Evolutionary conservation across 2,329 filamentous ascomycete species (phyloP).

Genomic region (Fusarium agapanthi): DNA sequence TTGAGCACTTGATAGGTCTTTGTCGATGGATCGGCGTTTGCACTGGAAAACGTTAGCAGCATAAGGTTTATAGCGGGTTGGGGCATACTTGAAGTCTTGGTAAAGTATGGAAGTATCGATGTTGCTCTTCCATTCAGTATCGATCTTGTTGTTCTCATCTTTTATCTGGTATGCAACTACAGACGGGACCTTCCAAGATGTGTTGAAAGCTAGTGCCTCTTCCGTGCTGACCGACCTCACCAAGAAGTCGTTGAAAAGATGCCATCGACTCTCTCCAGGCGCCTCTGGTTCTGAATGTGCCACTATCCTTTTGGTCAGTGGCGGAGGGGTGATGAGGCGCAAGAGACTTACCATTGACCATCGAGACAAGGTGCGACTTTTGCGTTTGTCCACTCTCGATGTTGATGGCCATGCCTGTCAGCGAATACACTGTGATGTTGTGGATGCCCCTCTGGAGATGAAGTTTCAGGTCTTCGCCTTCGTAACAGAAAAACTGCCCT

Average conservation of each 20-base stretch:
- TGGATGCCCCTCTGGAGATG: slow-evolving; percentile 82
- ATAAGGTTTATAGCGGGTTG: neutral
- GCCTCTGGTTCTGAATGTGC: slow-evolving; percentile 70
- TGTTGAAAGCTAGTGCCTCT: slow-evolving; percentile 89
- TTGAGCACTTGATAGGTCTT: slow-evolving; percentile 70
- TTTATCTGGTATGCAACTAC: slow-evolving; percentile 89
- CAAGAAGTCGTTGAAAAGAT: slow-evolving; percentile 96
- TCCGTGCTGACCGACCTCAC: slow-evolving; percentile 81
- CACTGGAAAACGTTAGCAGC: slow-evolving; percentile 45
- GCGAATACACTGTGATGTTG: slow-evolving; percentile 86
- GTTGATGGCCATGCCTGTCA: slow-evolving; percentile 89
- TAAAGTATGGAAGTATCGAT: slow-evolving; percentile 89
- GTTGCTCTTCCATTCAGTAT: slow-evolving; percentile 84
- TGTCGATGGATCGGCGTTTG: slow-evolving; percentile 48
- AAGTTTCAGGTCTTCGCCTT: slow-evolving; percentile 86
- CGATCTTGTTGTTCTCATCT: slow-evolving; percentile 80
- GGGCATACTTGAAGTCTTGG: slow-evolving; percentile 66
- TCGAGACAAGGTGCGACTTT: slow-evolving; percentile 89
- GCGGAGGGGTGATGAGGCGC: neutral
- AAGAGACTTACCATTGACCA: slow-evolving; percentile 74
- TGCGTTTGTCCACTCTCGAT: slow-evolving; percentile 87
- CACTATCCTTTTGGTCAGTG: slow-evolving; percentile 56
- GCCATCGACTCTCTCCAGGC: slow-evolving; percentile 78
- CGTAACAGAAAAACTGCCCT: slow-evolving; percentile 94
- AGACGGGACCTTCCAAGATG: slow-evolving; percentile 91